phyloP scores from a whole-genome alignment of 371 early-diverging fungal genomes.

The Syncephalastrum sp. region DNA sequence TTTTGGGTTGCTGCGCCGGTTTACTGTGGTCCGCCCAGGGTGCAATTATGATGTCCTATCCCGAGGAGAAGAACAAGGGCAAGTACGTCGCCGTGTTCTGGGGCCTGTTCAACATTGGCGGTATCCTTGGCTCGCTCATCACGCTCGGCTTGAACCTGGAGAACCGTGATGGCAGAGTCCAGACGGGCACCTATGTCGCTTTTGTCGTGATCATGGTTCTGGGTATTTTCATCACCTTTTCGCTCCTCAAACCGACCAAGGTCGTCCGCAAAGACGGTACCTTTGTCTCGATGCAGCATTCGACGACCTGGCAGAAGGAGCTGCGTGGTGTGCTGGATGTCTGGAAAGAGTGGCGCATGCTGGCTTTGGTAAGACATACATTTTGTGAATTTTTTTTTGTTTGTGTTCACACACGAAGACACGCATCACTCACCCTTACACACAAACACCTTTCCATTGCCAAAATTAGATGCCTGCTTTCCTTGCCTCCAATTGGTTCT shows the following conservation, averaged over 20 bases:
- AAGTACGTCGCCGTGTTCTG: slow-evolving; percentile 77
- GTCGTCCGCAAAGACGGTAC: slow-evolving; percentile 68
- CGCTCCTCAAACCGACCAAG: slow-evolving; percentile 55
- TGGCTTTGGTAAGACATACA: slow-evolving; percentile 12
- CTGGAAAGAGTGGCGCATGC: slow-evolving; percentile 53
- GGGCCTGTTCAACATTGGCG: slow-evolving; percentile 80
- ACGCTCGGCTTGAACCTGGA: slow-evolving; percentile 65
- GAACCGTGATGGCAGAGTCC: slow-evolving; percentile 26
- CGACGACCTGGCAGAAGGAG: slow-evolving; percentile 55
- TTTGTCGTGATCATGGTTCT: slow-evolving; percentile 68
- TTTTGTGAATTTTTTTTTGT: background rate
- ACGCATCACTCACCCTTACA: too few relatives aligned
- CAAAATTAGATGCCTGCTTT: slow-evolving; percentile 54
- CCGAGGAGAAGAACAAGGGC: slow-evolving; percentile 69
- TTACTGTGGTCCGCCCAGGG: slow-evolving; percentile 70
- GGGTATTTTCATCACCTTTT: slow-evolving; percentile 55
- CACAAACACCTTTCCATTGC: too few relatives aligned
- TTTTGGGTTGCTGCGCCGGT: slow-evolving; percentile 63
- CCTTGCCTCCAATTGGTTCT: slow-evolving; percentile 76
- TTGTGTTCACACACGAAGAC: too few relatives aligned
- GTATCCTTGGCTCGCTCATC: slow-evolving; percentile 72
- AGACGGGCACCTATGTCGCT: slow-evolving; percentile 63
- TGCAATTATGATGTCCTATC: slow-evolving; percentile 70
- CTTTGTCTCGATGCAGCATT: slow-evolving; percentile 48
- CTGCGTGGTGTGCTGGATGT: slow-evolving; percentile 56